These are phyloP conservation scores for Osmozyma mogii DNA, from an alignment of 805 yeast genomes.

Conservation along the genomic window DNA sequence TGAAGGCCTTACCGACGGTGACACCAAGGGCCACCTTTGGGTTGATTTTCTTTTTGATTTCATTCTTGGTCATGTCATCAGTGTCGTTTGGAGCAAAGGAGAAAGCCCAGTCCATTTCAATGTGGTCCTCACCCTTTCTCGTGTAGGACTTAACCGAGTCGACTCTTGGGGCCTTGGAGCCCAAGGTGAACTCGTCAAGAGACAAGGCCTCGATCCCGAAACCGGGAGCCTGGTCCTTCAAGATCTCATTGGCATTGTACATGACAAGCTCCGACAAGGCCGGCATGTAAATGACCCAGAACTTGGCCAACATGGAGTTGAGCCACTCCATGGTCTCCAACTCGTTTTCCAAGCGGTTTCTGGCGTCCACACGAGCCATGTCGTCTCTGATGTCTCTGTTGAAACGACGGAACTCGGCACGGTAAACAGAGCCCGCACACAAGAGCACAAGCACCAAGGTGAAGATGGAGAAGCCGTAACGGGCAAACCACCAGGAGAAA, in stretches of 20 bases:
- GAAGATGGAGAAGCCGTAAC: conserved; percentile 56
- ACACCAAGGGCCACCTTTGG: conserved; percentile 80
- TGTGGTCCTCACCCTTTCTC: conserved; percentile 54
- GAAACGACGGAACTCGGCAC: conserved; percentile 68
- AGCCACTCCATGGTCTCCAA: conserved; percentile 78
- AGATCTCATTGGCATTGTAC: conserved; percentile 56
- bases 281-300: conserved; percentile 88
- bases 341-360: conserved; percentile 53
- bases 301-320: conserved; percentile 66
- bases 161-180: conserved; percentile 72
- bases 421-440: conserved; percentile 58
- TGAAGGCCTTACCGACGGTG: conserved; percentile 72
- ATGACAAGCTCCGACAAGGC: conserved; percentile 70
- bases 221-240: conserved; percentile 73
- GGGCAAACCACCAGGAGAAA: conserved; percentile 62
- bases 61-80: conserved; percentile 74
- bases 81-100: conserved; percentile 77
- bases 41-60: conserved; percentile 59
- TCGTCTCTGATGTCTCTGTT: conserved; percentile 71
- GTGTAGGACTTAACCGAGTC: conserved; percentile 68
- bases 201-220: conserved; percentile 70
- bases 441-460: conserved; percentile 53
- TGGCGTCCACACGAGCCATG: conserved; percentile 56
- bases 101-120: conserved; percentile 81
- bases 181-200: conserved; percentile 71